A percentile compares a stretch with the other conserved stretches of the same genome.
These are phyloP conservation scores for Blastobotrys elegans DNA, from an alignment of 1,139 yeast species.

Conservation along the genomic window DNA sequence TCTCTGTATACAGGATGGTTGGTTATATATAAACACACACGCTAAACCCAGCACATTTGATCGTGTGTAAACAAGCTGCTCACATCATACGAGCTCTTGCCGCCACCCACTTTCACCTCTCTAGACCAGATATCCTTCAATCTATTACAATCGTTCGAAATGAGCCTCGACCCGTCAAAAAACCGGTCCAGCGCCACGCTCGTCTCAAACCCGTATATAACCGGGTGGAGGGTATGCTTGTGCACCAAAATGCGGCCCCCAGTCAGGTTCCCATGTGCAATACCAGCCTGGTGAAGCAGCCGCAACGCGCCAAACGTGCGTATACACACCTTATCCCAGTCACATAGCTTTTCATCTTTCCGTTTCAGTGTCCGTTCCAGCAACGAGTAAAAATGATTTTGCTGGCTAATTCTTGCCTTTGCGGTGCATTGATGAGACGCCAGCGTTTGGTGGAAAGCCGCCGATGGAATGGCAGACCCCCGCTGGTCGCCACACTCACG, in stretches of 20 bases:
- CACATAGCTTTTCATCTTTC: not conserved
- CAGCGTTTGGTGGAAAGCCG: not conserved
- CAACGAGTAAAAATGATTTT: not conserved
- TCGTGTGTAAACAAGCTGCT: not conserved
- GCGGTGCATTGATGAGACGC: not conserved
- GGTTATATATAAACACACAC: no score
- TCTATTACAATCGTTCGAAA: not conserved
- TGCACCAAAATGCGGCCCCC: not conserved
- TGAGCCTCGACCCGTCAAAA: not conserved
- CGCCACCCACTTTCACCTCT: not conserved
- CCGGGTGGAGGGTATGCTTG: slow-evolving; percentile 1
- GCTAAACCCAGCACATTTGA: no score
- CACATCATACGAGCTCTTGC: not conserved
- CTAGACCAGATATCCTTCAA: not conserved
- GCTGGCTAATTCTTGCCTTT: not conserved
- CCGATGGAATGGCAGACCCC: not conserved
- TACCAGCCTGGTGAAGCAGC: slow-evolving; percentile 2
- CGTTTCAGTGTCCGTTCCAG: not conserved
- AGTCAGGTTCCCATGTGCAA: slow-evolving; percentile 1
- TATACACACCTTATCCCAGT: slow-evolving; percentile 3
- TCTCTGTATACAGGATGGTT: no score
- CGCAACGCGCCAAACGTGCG: slow-evolving; percentile 3
- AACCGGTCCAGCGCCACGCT: not conserved
- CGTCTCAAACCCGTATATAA: slow-evolving; percentile 1
- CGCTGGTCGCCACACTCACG: not conserved